Conservation (phyloP, 2,329 filamentous ascomycete species). For the Sclerotinia trifoliorum region DNA sequence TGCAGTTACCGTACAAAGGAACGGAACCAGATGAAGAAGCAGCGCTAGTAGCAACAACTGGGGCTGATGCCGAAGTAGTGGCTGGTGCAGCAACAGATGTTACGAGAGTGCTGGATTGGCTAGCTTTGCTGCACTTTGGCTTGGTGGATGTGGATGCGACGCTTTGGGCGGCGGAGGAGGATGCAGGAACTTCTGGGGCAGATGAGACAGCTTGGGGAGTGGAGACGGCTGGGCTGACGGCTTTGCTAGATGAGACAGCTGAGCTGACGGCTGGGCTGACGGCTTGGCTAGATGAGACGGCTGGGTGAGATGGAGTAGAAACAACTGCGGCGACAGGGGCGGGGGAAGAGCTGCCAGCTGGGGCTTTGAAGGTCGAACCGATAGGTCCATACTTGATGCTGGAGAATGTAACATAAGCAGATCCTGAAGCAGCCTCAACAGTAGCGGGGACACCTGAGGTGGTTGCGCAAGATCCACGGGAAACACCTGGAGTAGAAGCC, state of each 20-base stretch:
- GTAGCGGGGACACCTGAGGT: constrained; percentile 52
- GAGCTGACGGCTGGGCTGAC: neutral
- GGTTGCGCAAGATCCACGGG: constrained; percentile 53
- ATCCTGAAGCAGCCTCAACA: constrained; percentile 49
- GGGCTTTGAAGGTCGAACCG: constrained; percentile 46
- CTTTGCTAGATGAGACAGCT: neutral
- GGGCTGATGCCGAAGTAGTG: neutral
- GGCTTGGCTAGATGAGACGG: neutral
- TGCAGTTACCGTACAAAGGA: constrained; percentile 4
- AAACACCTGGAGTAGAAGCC: constrained; percentile 22
- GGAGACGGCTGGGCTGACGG: neutral
- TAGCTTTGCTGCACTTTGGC: constrained; percentile 3
- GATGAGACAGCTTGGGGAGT: no score
- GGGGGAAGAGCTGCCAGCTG: neutral
- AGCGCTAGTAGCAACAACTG: neutral
- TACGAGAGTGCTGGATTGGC: neutral
- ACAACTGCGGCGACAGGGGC: neutral
- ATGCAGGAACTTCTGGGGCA: neutral
- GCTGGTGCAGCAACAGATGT: neutral
- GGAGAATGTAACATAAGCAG: constrained; percentile 53
- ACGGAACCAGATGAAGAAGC: constrained; percentile 8
- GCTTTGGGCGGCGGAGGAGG: neutral
- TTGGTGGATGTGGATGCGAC: constrained; percentile 2
- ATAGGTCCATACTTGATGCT: constrained; percentile 61
- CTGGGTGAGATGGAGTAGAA: no score